Evolutionary conservation across 768 basidiomycete genomes (phyloP), one percentile per base, ranked within the genome.

Genomic region (Dacryopinax spathularia): DNA sequence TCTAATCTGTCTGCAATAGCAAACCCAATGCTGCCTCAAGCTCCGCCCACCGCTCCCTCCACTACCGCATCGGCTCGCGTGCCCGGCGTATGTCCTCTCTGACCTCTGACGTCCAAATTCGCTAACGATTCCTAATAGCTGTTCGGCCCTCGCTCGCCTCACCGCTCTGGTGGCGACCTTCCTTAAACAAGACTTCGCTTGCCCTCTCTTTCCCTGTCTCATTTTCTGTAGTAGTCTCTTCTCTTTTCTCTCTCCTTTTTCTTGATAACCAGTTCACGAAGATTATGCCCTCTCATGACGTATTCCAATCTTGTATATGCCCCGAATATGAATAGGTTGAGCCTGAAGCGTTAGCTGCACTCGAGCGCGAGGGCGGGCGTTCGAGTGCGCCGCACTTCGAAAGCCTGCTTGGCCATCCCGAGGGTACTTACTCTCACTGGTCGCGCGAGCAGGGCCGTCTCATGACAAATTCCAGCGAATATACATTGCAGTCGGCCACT

Each of bases 141-240:
- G 65, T 91, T 91, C 70, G 89, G 89, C 33, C 88, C 89, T 39
- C 78, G 86, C 37, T 83, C 86, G n/a, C 85, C 84, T 12, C 25
- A 18, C 48, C 48, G 29, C 48, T 27, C 25, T 13, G 48, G 31
- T 29, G 48, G 25, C 3, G 25, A 56, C 7, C 48, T 56, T 29
- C 48, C 48, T 22, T 56, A 56, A 29, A 27, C n/a, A n/a, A n/a
- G n/a, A n/a, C n/a, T n/a, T n/a, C n/a, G n/a, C n/a, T n/a, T n/a
- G n/a, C n/a, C n/a, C n/a, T n/a, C n/a, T n/a, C n/a, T n/a, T n/a
- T n/a, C n/a, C n/a, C n/a, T n/a, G n/a, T n/a, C n/a, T n/a, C n/a
- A n/a, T n/a, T n/a, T 56, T 15, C 48, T 56, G 22, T 56, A 56
- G 48, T 56, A 27, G 29, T 29, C 31, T 15, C 15, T 15, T 15